Conservation (phyloP, 441 rosid genomes). For the Metrosideros polymorpha region DNA sequence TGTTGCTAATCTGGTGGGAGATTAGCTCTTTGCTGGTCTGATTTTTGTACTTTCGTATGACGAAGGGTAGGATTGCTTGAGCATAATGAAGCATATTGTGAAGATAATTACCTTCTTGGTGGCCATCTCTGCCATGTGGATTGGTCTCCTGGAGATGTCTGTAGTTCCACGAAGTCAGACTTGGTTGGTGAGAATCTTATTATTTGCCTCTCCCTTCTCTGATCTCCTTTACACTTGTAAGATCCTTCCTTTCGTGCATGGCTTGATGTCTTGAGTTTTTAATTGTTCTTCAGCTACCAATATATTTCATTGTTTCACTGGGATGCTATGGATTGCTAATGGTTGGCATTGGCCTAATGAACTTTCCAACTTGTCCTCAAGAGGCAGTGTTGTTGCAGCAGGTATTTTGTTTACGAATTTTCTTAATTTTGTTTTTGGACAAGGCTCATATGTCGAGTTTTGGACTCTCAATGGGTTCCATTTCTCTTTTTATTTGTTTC, state of each 20-base stretch:
- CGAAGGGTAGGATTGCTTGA: neutral
- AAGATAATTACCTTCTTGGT: conserved; percentile 56
- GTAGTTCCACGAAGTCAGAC: conserved; percentile 48
- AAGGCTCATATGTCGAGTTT: neutral
- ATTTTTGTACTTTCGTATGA: neutral
- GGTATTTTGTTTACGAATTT: conserved; percentile 21
- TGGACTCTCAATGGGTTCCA: neutral
- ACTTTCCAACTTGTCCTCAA: conserved; percentile 85
- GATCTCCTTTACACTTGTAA: neutral
- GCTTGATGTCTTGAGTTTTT: neutral
- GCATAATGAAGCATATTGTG: conserved; percentile 69
- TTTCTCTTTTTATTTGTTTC: neutral
- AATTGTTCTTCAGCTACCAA: conserved; percentile 40
- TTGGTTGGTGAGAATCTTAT: conserved; percentile 63
- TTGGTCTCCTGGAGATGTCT: conserved; percentile 70
- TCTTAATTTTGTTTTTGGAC: neutral
- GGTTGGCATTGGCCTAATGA: conserved; percentile 86
- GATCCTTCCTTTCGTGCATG: neutral
- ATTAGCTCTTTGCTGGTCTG: neutral
- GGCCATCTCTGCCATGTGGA: conserved; percentile 62
- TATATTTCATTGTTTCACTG: conserved; percentile 62
- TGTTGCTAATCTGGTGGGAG: neutral
- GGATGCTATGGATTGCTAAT: conserved; percentile 92
- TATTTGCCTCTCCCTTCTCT: neutral
- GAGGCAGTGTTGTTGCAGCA: conserved; percentile 75